Conservation (phyloP, 164 flowering plant genomes). For the Echeveria elegans region DNA sequence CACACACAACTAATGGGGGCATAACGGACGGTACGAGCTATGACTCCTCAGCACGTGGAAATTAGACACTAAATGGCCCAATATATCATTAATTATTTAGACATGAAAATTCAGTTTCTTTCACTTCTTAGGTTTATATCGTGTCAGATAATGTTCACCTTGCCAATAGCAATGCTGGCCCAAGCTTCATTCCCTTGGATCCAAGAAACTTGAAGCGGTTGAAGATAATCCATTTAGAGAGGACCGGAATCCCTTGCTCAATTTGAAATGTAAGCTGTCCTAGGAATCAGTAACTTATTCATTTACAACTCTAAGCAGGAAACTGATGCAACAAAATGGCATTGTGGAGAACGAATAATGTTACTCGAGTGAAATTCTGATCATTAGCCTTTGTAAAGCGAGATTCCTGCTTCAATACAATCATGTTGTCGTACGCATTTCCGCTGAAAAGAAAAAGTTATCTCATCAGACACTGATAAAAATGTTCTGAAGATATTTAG, state of each 20-base stretch:
- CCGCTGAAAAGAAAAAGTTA: slow-evolving; percentile 52
- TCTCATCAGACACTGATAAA: slow-evolving; percentile 1
- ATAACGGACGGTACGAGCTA: neutral
- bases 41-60: neutral
- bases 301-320: neutral
- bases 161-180: slow-evolving; percentile 73
- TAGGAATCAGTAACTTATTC: neutral
- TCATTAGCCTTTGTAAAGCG: slow-evolving; percentile 65
- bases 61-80: neutral
- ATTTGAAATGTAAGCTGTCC: slow-evolving; percentile 75
- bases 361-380: slow-evolving; percentile 63
- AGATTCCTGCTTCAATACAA: slow-evolving; percentile 84
- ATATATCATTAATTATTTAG: neutral
- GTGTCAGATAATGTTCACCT: slow-evolving; percentile 31
- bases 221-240: slow-evolving; percentile 80
- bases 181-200: slow-evolving; percentile 70
- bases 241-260: slow-evolving; percentile 89
- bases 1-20: neutral
- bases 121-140: neutral
- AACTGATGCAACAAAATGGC: neutral
- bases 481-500: neutral
- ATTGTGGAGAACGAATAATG: neutral
- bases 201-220: slow-evolving; percentile 81
- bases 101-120: neutral
- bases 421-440: slow-evolving; percentile 65